Evolutionary conservation across 345 rosid genomes (phyloP).

Genomic region (Barbarea vulgaris): DNA sequence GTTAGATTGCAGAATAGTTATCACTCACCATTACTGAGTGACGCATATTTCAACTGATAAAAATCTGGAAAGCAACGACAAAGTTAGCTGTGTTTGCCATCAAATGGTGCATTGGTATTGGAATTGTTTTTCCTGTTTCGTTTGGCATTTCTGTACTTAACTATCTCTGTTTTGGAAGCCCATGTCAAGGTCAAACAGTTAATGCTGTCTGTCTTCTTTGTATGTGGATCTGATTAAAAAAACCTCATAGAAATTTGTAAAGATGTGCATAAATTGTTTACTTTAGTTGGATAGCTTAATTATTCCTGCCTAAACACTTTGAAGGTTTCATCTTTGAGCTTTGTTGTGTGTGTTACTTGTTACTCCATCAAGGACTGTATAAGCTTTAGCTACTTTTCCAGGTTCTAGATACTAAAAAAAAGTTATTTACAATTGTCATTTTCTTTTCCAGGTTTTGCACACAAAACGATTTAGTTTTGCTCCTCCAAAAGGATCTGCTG

Average conservation of each 20-base stretch:
- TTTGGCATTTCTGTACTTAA: not conserved
- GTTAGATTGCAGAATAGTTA: constrained; percentile 10
- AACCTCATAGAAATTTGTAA: not conserved
- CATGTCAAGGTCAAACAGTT: not conserved
- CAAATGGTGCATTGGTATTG: not conserved
- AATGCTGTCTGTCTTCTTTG: not conserved
- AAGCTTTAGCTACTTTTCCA: not conserved
- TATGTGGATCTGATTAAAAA: not conserved
- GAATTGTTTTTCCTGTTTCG: not conserved
- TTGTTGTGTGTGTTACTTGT: not conserved
- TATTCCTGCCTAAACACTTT: not conserved
- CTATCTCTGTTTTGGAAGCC: not conserved
- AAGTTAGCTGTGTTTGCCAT: constrained; percentile 12
- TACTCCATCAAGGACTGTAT: not conserved
- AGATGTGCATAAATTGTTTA: not conserved
- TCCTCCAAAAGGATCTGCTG: constrained; percentile 96
- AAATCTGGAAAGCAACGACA: not conserved
- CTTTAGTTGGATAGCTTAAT: not conserved
- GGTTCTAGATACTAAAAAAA: constrained; percentile 54
- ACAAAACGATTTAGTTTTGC: constrained; percentile 79
- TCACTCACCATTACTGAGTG: not conserved
- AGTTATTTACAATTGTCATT: constrained; percentile 38
- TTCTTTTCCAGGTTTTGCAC: constrained; percentile 59
- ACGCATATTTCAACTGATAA: not conserved
- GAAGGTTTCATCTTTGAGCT: constrained; percentile 1